Conservation (phyloP, 805 yeast genomes). For the Starmerella ratchasimensis region DNA sequence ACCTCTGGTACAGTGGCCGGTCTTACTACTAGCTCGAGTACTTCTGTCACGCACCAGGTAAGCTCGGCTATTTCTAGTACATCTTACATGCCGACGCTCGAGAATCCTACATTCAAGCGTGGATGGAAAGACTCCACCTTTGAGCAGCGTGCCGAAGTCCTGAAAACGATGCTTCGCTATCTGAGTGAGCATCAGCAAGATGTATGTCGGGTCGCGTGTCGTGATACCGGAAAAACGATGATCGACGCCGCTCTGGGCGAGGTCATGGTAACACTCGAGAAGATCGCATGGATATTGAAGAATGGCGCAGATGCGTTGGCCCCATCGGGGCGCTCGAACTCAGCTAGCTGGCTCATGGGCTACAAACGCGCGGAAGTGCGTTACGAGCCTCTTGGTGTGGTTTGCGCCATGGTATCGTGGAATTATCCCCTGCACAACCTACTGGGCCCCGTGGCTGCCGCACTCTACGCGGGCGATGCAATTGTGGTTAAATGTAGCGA, state of each 20-base stretch:
- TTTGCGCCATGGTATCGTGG: conserved; percentile 89
- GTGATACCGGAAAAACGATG: conserved; percentile 94
- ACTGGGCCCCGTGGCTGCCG: conserved; percentile 83
- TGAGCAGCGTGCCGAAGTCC: conserved; percentile 52
- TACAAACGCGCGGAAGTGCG: conserved; percentile 89
- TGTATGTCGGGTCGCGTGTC: conserved; percentile 81
- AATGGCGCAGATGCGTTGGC: conserved; percentile 65
- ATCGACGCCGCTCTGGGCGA: conserved; percentile 86
- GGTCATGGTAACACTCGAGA: conserved; percentile 87
- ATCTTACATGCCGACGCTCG: too few relatives aligned
- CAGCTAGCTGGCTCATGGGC: conserved; percentile 69
- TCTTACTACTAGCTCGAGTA: too few relatives aligned
- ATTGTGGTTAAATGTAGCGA: conserved; percentile 90
- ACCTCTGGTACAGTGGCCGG: too few relatives aligned
- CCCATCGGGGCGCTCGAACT: conserved; percentile 71
- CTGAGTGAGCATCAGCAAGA: conserved; percentile 71
- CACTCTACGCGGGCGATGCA: conserved; percentile 82
- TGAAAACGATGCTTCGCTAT: conserved; percentile 56
- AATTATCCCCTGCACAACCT: conserved; percentile 93
- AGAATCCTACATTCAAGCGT: too few relatives aligned
- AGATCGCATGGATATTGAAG: conserved; percentile 74
- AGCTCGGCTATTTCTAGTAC: too few relatives aligned
- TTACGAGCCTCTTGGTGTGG: conserved; percentile 84
- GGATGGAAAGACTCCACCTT: conserved; percentile 36
- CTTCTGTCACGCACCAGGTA: too few relatives aligned